phyloP scores from a whole-genome alignment of 495 filamentous ascomycete species.

The Aspergillus biplanus region DNA sequence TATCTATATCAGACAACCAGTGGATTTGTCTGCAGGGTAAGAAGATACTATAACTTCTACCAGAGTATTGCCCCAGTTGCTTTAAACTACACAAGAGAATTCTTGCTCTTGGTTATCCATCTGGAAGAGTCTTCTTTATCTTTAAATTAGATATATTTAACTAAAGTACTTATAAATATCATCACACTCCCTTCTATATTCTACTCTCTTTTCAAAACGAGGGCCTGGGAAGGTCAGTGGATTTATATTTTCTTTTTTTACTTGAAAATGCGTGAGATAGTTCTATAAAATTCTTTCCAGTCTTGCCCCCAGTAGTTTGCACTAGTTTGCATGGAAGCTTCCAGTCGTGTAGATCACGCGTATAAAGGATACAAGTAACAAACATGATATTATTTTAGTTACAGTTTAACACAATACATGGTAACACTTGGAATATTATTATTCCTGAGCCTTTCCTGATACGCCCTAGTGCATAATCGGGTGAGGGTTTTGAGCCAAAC shows the following conservation, averaged over 20 bases:
- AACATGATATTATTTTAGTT: too few relatives aligned
- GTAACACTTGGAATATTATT: too few relatives aligned
- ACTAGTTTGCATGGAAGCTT: too few relatives aligned
- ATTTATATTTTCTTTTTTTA: conserved; percentile 16
- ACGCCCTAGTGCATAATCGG: too few relatives aligned
- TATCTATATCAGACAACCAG: conserved; percentile 10
- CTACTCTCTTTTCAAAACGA: conserved; percentile 19
- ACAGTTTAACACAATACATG: too few relatives aligned
- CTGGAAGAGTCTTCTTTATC: conserved; percentile 6
- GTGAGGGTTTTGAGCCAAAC: too few relatives aligned
- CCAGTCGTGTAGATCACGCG: too few relatives aligned
- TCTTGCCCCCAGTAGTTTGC: background rate
- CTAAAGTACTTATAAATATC: background rate
- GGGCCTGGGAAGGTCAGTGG: conserved; percentile 9
- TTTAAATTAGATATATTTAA: background rate
- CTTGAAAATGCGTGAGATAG: conserved; percentile 1
- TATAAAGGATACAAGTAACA: too few relatives aligned
- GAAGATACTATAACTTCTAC: conserved; percentile 2
- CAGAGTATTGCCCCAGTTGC: conserved; percentile 1
- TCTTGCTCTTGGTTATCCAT: conserved; percentile 6
- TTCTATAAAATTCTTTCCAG: background rate
- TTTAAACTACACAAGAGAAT: background rate
- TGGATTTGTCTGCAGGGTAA: conserved; percentile 2
- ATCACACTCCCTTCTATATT: conserved; percentile 12
- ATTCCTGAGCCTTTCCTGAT: too few relatives aligned